These are phyloP conservation scores for Amaranthus cruentus DNA, from an alignment of 148 eudicot species.

Conservation along the genomic window DNA sequence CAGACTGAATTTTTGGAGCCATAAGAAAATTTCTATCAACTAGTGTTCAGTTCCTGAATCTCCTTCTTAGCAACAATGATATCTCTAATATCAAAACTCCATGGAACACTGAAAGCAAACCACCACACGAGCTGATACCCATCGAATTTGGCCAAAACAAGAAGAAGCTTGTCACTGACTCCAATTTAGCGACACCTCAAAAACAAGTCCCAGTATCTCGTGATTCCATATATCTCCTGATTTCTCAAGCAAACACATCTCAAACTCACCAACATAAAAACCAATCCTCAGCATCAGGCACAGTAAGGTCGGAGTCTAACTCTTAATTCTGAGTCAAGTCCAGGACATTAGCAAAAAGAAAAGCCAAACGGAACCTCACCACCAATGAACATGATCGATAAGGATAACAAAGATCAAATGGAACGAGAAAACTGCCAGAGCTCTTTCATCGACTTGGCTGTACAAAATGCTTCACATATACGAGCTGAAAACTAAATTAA, in stretches of 20 bases:
- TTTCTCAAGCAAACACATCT: not conserved
- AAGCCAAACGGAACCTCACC: slow-evolving; percentile 3
- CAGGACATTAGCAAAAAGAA: slow-evolving; percentile 1
- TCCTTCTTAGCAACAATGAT: not conserved
- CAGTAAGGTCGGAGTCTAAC: not conserved
- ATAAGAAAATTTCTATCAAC: not conserved
- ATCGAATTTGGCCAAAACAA: not conserved
- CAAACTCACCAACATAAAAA: not conserved
- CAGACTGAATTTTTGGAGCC: not conserved
- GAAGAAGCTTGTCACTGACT: not conserved
- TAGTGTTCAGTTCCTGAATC: not conserved
- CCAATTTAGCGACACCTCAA: not conserved
- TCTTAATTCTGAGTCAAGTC: not conserved
- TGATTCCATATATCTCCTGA: not conserved
- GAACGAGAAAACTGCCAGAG: not conserved
- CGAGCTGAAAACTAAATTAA: not conserved
- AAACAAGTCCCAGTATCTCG: not conserved
- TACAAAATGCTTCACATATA: not conserved
- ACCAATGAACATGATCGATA: not conserved
- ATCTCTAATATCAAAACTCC: not conserved
- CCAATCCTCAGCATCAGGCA: not conserved
- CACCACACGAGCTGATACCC: not conserved
- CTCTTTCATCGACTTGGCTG: not conserved
- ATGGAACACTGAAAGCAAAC: not conserved
- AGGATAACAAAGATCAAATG: not conserved